Evolutionary conservation across 1,284 basidiomycete species (phyloP).

Genomic region (Mycosarcoma mackinlayi): DNA sequence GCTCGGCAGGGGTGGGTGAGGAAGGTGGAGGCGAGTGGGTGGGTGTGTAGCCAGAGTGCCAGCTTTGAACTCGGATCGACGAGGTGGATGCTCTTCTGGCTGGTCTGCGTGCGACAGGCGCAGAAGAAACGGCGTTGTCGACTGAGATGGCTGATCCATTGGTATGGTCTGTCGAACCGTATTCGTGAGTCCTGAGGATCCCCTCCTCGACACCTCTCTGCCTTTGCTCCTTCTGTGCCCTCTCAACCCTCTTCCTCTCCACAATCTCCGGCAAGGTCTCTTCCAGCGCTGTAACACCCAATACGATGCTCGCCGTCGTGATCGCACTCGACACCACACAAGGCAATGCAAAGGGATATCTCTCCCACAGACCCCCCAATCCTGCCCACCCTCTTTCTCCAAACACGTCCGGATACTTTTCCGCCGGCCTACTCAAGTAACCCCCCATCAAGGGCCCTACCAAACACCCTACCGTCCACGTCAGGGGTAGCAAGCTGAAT

Average conservation of each 20-base stretch:
- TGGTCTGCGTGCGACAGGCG: neutral
- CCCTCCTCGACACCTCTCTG: too few relatives aligned
- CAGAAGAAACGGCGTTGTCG: neutral
- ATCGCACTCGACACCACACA: constrained; percentile 59
- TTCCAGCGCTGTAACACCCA: constrained; percentile 64
- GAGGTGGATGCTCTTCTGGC: constrained; percentile 15
- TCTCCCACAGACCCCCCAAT: constrained; percentile 42
- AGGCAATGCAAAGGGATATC: constrained; percentile 49
- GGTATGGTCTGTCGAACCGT: constrained; percentile 1
- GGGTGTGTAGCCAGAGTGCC: constrained; percentile 41
- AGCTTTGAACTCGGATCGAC: constrained; percentile 21
- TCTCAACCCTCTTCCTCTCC: constrained; percentile 10
- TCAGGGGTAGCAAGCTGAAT: constrained; percentile 51
- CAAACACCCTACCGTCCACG: constrained; percentile 43
- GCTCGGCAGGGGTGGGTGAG: neutral
- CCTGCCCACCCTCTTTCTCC: constrained; percentile 5
- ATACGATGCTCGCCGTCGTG: constrained; percentile 52
- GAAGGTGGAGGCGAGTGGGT: constrained; percentile 9
- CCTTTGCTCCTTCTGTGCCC: neutral
- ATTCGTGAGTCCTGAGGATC: too few relatives aligned
- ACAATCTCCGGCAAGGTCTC: constrained; percentile 61
- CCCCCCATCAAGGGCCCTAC: constrained; percentile 61
- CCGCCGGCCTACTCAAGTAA: constrained; percentile 54
- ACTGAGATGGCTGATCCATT: neutral
- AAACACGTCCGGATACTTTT: constrained; percentile 35